phyloP scores from a whole-genome alignment of 2,329 filamentous ascomycete species.

The Trichoderma citrinoviride region DNA sequence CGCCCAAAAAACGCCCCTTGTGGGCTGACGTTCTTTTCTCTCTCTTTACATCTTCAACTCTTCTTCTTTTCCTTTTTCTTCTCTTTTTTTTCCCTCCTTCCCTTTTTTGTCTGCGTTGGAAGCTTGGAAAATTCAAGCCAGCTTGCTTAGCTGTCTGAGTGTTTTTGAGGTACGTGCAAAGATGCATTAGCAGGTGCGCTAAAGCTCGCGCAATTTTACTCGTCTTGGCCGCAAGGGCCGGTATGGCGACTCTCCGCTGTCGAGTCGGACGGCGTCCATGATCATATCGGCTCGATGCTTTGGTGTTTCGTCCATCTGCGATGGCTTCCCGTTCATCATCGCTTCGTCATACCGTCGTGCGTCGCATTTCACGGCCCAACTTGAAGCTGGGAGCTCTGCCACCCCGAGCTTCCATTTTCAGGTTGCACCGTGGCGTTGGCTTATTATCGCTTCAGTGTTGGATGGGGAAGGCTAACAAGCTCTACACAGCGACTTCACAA shows the following conservation, averaged over 20 bases:
- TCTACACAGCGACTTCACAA: conserved; percentile 26
- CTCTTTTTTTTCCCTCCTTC: background rate
- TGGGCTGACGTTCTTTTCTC: conserved; percentile 21
- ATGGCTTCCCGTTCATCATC: background rate
- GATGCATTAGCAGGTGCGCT: conserved; percentile 14
- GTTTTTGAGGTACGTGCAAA: conserved; percentile 19
- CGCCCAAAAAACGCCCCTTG: conserved; percentile 19
- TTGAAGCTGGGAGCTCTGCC: background rate
- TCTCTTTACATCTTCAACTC: background rate
- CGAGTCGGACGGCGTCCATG: background rate
- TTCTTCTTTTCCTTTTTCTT: background rate
- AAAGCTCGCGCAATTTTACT: conserved; percentile 20
- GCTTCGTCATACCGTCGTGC: background rate
- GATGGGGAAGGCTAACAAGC: conserved; percentile 2
- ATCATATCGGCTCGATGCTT: background rate
- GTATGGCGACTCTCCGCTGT: background rate
- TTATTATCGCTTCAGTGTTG: background rate
- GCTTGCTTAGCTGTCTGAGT: conserved; percentile 2
- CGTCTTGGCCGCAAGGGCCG: background rate
- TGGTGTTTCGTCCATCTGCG: background rate
- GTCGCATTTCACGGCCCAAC: background rate
- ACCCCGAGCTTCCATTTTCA: background rate
- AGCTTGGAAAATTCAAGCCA: conserved; percentile 13
- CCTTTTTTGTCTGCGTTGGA: conserved; percentile 6
- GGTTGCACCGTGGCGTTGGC: background rate